Conservation (phyloP, 768 basidiomycete genomes). For the Lactifluus subvellereus region DNA sequence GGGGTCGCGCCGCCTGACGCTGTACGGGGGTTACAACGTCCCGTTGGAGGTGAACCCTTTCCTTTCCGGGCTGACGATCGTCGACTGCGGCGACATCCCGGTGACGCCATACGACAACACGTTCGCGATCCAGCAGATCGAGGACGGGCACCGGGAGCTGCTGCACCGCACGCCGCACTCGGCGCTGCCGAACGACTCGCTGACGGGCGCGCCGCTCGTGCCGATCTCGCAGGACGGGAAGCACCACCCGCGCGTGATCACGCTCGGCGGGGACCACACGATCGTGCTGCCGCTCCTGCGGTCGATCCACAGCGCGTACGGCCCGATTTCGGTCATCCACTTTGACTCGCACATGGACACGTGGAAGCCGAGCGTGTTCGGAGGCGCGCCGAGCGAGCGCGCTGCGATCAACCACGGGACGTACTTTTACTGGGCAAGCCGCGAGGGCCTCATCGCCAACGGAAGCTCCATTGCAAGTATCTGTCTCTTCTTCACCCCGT, state of each 20-base stretch:
- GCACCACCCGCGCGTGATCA: slow-evolving; percentile 72
- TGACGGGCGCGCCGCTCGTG: slow-evolving; percentile 50
- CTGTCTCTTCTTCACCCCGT: slow-evolving; percentile 28
- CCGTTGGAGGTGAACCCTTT: slow-evolving; percentile 71
- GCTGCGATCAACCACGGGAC: slow-evolving; percentile 83
- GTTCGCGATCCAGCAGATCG: slow-evolving; percentile 67
- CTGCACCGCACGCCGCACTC: slow-evolving; percentile 60
- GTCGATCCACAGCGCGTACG: slow-evolving; percentile 71
- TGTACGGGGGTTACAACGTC: slow-evolving; percentile 77
- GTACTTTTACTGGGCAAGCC: slow-evolving; percentile 85
- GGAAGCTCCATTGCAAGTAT: slow-evolving; percentile 81
- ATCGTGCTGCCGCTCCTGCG: slow-evolving; percentile 64
- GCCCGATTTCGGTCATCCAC: slow-evolving; percentile 76
- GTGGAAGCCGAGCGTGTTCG: slow-evolving; percentile 71
- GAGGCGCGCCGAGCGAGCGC: slow-evolving; percentile 63
- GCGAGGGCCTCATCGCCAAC: slow-evolving; percentile 74
- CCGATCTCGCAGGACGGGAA: slow-evolving; percentile 65
- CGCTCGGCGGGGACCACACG: slow-evolving; percentile 86
- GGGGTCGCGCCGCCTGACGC: slow-evolving; percentile 67
- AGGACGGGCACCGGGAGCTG: slow-evolving; percentile 62
- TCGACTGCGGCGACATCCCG: slow-evolving; percentile 75
- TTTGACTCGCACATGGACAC: slow-evolving; percentile 84
- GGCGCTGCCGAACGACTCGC: slow-evolving; percentile 54
- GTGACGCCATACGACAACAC: slow-evolving; percentile 77
- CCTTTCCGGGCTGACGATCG: slow-evolving; percentile 56